These are phyloP conservation scores for Naematelia aurantialba DNA, from an alignment of 768 basidiomycete species.

Conservation along the genomic window DNA sequence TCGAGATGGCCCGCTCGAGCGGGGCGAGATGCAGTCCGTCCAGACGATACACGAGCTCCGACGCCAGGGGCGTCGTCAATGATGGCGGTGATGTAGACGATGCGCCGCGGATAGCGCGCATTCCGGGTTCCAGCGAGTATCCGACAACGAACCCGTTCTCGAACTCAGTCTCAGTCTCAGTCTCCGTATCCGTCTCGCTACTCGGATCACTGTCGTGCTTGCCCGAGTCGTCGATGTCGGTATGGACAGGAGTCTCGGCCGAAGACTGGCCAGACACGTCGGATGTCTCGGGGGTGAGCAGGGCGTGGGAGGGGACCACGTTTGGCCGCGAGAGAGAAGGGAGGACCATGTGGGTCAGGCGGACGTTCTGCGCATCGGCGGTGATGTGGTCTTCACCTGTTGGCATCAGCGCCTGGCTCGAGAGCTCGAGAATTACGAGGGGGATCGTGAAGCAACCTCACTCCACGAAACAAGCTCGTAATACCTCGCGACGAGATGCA, in stretches of 20 bases:
- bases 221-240: not conserved
- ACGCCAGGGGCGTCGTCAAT: not conserved
- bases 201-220: not conserved
- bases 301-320: constrained; percentile 3
- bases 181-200: constrained; percentile 19
- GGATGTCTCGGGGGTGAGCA: constrained; percentile 42
- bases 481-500: constrained; percentile 44
- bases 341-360: constrained; percentile 45
- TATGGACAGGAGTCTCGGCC: not conserved
- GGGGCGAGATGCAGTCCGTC: not conserved
- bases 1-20: constrained; percentile 18
- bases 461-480: constrained; percentile 48
- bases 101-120: not conserved
- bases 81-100: not conserved
- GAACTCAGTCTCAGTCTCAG: constrained; percentile 20
- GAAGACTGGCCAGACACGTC: constrained; percentile 27
- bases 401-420: not conserved
- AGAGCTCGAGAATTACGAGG: not conserved
- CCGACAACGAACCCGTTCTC: constrained; percentile 23
- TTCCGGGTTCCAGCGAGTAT: constrained; percentile 13
- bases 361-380: constrained; percentile 9
- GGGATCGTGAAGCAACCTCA: constrained; percentile 18
- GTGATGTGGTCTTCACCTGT: constrained; percentile 40
- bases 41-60: not conserved
- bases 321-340: constrained; percentile 31